Conservation (phyloP, 257 asterid genomes). For the Rehmannia glutinosa region DNA sequence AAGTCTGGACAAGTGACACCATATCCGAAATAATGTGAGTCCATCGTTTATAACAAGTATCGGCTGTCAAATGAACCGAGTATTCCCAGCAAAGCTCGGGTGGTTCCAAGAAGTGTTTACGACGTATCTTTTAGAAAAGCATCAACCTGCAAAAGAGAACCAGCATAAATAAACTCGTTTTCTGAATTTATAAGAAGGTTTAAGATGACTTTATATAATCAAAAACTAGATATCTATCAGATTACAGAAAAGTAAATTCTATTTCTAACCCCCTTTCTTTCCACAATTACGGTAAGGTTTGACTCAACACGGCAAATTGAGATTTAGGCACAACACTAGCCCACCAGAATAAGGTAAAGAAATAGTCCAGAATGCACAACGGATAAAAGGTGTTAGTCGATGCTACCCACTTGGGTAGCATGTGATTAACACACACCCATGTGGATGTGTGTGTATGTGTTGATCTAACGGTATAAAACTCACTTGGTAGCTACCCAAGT, state of each 20-base stretch:
- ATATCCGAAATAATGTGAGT: slow-evolving; percentile 30
- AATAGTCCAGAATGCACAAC: too few species aligned
- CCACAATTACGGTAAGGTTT: neutral
- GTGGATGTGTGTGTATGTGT: too few species aligned
- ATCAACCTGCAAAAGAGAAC: slow-evolving; percentile 24
- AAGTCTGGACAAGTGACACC: slow-evolving; percentile 23
- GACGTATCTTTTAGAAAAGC: neutral
- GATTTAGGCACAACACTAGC: neutral
- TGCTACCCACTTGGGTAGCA: too few species aligned
- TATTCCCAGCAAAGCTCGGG: neutral
- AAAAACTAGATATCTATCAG: too few species aligned
- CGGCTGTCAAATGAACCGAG: slow-evolving; percentile 6
- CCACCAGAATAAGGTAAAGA: neutral
- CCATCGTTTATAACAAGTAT: slow-evolving; percentile 38
- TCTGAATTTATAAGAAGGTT: too few species aligned
- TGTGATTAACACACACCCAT: too few species aligned
- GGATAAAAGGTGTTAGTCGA: too few species aligned
- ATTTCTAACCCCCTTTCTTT: neutral
- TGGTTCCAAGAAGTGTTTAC: neutral
- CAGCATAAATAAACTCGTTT: too few species aligned
- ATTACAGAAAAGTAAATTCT: neutral
- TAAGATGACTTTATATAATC: neutral
- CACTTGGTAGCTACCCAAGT: too few species aligned
- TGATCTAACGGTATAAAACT: too few species aligned
- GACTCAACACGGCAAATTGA: neutral